Percentiles rank a stretch among this genome's conserved stretches.
Evolutionary conservation across 2,329 filamentous ascomycete genomes (phyloP).

Genomic region (Aspergillus fructus): DNA sequence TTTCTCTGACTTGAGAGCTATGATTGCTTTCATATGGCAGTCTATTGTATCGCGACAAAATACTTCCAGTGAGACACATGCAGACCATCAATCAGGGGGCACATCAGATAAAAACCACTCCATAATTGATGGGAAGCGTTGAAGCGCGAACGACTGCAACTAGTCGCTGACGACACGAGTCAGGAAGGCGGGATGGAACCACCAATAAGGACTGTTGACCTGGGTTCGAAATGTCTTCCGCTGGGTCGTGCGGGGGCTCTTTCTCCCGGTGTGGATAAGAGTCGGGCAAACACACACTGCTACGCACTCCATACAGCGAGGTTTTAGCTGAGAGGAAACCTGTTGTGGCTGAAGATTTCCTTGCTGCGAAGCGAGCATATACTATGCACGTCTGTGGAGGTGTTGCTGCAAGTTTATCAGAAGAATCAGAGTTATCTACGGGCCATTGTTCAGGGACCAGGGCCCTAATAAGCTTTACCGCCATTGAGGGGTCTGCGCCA

Average conservation of each 20-base stretch:
- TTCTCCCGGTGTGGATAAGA: not conserved
- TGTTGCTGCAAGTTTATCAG: conserved; percentile 1
- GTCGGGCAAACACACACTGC: not conserved
- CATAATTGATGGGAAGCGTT: not conserved
- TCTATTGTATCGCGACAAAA: not conserved
- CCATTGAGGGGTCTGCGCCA: conserved; percentile 3
- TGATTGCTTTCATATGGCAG: not conserved
- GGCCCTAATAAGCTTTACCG: conserved; percentile 11
- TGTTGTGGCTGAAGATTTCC: not conserved
- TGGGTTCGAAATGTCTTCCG: not conserved
- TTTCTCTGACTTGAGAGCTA: too few relatives aligned
- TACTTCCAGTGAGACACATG: too few relatives aligned
- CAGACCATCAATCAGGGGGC: too few relatives aligned
- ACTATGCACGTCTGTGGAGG: not conserved
- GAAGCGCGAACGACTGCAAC: not conserved
- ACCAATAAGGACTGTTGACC: conserved; percentile 1
- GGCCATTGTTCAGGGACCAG: not conserved
- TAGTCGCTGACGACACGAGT: conserved; percentile 25
- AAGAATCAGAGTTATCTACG: not conserved
- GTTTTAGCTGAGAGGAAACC: not conserved
- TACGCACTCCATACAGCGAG: not conserved
- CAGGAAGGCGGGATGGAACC: conserved; percentile 15
- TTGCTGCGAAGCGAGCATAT: not conserved
- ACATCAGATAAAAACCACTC: not conserved
- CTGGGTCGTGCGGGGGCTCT: conserved; percentile 10